A percentile compares a stretch with the other conserved stretches of the same genome.
Conservation (phyloP, 2,329 filamentous ascomycete species). For the Neofusicoccum parvum region DNA sequence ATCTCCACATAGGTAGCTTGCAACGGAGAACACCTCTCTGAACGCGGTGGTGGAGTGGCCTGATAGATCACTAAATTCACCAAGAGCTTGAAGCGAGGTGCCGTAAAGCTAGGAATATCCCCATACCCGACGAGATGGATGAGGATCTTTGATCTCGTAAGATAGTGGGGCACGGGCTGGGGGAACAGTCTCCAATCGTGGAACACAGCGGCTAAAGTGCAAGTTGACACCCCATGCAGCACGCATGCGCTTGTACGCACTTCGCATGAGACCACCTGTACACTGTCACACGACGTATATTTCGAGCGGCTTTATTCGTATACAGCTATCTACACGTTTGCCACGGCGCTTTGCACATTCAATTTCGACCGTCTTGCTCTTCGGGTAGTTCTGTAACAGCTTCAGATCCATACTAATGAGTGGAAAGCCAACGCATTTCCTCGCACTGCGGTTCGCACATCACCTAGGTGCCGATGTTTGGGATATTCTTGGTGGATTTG, state of each 20-base stretch:
- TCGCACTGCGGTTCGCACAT: background rate
- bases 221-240: no score
- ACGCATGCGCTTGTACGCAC: background rate
- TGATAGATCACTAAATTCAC: no score
- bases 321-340: conserved; percentile 9
- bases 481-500: background rate
- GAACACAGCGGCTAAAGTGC: no score
- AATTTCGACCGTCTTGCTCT: background rate
- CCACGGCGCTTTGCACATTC: background rate
- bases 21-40: no score
- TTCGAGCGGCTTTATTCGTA: background rate
- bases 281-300: background rate
- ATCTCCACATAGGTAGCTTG: no score
- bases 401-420: background rate
- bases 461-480: background rate
- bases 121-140: no score
- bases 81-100: no score
- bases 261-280: background rate
- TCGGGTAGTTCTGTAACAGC: background rate
- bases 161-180: no score
- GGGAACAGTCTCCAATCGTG: no score
- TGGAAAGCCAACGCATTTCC: background rate
- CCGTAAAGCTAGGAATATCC: no score
- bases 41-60: no score
- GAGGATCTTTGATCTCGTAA: no score